Evolutionary conservation across 345 rosid species (phyloP).

Genomic region (Mangifera indica): DNA sequence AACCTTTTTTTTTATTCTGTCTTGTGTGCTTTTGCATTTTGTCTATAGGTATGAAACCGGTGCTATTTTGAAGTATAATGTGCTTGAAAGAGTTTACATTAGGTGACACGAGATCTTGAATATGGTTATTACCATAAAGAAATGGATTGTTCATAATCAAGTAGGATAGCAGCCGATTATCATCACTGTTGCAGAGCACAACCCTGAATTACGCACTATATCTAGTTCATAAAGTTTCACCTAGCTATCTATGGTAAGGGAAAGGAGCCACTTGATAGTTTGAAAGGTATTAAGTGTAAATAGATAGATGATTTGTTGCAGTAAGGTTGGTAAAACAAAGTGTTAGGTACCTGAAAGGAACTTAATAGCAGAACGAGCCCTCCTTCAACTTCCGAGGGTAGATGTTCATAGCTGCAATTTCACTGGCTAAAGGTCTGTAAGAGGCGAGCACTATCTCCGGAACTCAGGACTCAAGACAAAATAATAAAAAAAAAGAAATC

Average conservation of each 20-base stretch:
- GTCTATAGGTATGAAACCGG: constrained; percentile 42
- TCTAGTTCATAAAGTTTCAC: neutral
- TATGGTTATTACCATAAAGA: constrained; percentile 27
- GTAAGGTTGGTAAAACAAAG: neutral
- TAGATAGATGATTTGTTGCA: constrained; percentile 5
- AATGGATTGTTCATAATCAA: constrained; percentile 38
- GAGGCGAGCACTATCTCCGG: no score
- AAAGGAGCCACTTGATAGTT: neutral
- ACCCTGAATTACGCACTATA: neutral
- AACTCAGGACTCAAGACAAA: no score
- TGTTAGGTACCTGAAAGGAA: no score
- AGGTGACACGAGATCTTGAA: constrained; percentile 35
- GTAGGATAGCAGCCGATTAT: constrained; percentile 46
- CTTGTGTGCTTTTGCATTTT: neutral
- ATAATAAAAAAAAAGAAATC: no score
- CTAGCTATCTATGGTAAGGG: neutral
- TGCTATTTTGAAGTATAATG: constrained; percentile 31
- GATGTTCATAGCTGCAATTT: no score
- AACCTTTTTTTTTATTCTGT: constrained; percentile 8
- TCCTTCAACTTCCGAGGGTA: no score
- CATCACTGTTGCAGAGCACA: constrained; percentile 21
- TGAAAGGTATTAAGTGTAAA: neutral
- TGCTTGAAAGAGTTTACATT: constrained; percentile 40
- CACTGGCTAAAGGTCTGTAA: no score
- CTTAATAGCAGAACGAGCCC: no score